These are phyloP conservation scores for Calonectria montana DNA, from an alignment of 2,329 filamentous ascomycete species.

Conservation along the genomic window DNA sequence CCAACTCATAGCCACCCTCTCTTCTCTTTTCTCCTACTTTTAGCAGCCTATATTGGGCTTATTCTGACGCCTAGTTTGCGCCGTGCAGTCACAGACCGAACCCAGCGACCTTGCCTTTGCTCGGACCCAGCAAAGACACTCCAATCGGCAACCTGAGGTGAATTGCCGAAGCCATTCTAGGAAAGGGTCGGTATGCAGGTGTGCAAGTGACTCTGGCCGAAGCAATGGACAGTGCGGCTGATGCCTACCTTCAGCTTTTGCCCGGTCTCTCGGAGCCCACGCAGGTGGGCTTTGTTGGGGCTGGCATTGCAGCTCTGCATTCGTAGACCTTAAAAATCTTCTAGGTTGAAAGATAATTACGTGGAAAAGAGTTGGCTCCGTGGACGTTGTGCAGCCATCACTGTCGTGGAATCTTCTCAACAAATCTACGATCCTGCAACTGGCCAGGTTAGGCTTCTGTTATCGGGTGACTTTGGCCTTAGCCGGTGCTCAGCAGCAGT, in stretches of 20 bases:
- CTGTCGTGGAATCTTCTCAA: background rate
- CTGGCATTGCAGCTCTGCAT: background rate
- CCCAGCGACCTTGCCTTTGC: background rate
- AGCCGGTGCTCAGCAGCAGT: background rate
- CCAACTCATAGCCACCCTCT: background rate
- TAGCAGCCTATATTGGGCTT: background rate
- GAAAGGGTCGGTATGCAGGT: background rate
- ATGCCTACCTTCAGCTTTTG: background rate
- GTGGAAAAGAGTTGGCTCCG: background rate
- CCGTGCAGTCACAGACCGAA: background rate
- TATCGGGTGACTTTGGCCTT: background rate
- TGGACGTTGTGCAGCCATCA: background rate
- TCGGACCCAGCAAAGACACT: background rate
- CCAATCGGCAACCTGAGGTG: background rate
- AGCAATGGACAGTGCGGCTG: background rate
- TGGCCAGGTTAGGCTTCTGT: background rate
- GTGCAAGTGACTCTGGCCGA: background rate
- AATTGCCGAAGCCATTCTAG: background rate
- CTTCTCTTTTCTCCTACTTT: background rate
- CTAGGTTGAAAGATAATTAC: background rate
- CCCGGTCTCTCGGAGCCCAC: background rate
- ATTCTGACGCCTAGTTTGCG: background rate
- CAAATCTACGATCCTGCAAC: slow-evolving; percentile 2
- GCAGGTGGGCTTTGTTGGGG: background rate
- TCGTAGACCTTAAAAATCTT: background rate